A percentile compares a stretch with the other conserved stretches of the same genome.
Evolutionary conservation across 257 asterid species (phyloP).

Genomic region (Mentha longifolia): DNA sequence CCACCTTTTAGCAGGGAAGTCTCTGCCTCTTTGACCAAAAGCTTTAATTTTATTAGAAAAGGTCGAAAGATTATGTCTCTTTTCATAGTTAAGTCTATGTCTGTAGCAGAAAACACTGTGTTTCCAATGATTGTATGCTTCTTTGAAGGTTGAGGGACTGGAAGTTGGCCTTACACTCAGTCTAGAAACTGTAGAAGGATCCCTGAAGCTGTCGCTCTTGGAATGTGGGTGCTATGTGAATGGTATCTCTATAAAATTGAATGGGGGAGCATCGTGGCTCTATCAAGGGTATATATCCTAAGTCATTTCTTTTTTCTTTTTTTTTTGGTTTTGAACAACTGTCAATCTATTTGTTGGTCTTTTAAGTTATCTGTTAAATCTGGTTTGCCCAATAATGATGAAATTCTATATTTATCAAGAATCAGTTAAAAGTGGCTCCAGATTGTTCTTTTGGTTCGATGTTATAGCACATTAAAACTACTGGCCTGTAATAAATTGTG

Average conservation of each 20-base stretch:
- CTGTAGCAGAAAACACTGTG: background rate
- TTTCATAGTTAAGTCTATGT: conserved; percentile 24
- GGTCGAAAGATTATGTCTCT: background rate
- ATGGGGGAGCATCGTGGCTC: conserved; percentile 99
- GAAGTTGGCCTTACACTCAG: conserved; percentile 71
- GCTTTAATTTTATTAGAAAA: background rate
- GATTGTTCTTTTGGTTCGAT: no score
- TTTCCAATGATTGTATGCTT: conserved; percentile 34
- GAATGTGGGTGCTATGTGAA: conserved; percentile 85
- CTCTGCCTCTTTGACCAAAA: conserved; percentile 1
- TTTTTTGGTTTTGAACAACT: conserved; percentile 26
- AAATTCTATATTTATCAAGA: no score
- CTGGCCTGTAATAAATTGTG: no score
- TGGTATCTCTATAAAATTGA: conserved; percentile 66
- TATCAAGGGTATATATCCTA: conserved; percentile 81
- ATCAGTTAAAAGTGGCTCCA: no score
- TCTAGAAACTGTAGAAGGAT: conserved; percentile 64
- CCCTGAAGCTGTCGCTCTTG: conserved; percentile 68
- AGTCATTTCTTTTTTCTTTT: background rate
- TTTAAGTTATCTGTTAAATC: conserved; percentile 2
- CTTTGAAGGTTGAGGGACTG: conserved; percentile 79
- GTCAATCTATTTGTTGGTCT: conserved; percentile 2
- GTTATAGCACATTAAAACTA: no score
- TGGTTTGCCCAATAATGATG: conserved; percentile 2
- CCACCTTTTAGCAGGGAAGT: no score